These are phyloP conservation scores for Pseudogymnoascus destructans DNA, from an alignment of 2,329 filamentous ascomycete genomes.

Conservation along the genomic window DNA sequence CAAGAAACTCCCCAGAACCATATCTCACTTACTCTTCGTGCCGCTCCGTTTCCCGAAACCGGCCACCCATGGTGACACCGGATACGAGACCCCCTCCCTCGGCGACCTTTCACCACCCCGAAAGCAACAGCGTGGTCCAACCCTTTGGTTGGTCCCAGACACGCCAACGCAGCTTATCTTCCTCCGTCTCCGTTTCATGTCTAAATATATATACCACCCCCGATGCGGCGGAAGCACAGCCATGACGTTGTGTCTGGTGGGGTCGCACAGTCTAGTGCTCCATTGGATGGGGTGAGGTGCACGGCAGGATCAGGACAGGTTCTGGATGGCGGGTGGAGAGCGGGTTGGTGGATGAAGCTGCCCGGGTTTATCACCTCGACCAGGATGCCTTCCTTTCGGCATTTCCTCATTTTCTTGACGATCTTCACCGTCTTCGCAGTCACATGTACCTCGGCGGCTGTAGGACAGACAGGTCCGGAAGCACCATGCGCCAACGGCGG, in stretches of 20 bases:
- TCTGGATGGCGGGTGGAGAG: neutral
- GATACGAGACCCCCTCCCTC: neutral
- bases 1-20: neutral
- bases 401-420: neutral
- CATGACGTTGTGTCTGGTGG: neutral
- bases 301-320: neutral
- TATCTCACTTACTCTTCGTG: neutral
- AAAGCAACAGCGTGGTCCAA: neutral
- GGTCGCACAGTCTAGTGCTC: neutral
- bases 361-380: neutral
- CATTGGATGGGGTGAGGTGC: neutral
- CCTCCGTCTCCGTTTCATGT: neutral
- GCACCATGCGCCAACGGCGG: neutral
- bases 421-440: neutral
- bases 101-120: neutral
- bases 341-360: neutral
- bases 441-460: neutral
- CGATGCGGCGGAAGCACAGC: neutral
- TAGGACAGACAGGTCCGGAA: neutral
- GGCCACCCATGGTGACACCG: neutral
- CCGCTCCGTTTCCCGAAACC: neutral
- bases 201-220: neutral
- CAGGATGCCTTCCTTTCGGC: neutral
- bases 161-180: neutral
- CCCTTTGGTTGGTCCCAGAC: neutral